Base-by-base conservation (phyloP, 306 rosid genomes). In the Vigna trinervia region DNA sequence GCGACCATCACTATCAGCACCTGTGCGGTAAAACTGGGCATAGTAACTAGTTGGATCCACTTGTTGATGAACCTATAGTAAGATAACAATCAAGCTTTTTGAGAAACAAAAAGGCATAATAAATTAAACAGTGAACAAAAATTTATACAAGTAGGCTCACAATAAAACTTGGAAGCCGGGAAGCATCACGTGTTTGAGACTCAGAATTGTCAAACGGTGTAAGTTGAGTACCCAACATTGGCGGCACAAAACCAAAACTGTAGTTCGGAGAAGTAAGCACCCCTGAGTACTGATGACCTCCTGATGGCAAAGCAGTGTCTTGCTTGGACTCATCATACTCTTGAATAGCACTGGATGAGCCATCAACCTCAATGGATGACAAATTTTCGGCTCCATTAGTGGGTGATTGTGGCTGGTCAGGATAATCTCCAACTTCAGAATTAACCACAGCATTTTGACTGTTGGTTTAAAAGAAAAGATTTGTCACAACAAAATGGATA, bases 11-110 rank as follows among this genome's bases (percentile, higher is more conserved):
- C 76, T 79, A 82, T 90, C 99, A 75, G 88, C 87, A 61, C 92
- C 96, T 11, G 97, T 71, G 76, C 91, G 89, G 83, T 92, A 95
- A 86, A 83, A 90, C 80, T 92, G 99, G 77, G 91, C 93, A 84
- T 92, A 92, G 71, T 95, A 95, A 80, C 87, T 88, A 71, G 97
- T 12, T 19, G 92, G 96, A 83, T 95, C 97, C 74, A 88, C 83
- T 28, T 91, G 93, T 57, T 81, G 96, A 64, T 89, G 96, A 53
- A 95, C 93, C 98, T 92, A 77, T 68, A 83, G 73, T 62, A 54
- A 82, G 34, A 85, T 69, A 46, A 73, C 48, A 75, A 72, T 23
- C 68, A 79, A 43, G 74, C 54, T 34, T 75, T 51, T 15, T 53
- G 67, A 68, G 69, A 57, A 60, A 45, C 67, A 79, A 86, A 68